Conservation (phyloP, 371 early-diverging fungal genomes). For the Zopfochytrium polystomum region DNA sequence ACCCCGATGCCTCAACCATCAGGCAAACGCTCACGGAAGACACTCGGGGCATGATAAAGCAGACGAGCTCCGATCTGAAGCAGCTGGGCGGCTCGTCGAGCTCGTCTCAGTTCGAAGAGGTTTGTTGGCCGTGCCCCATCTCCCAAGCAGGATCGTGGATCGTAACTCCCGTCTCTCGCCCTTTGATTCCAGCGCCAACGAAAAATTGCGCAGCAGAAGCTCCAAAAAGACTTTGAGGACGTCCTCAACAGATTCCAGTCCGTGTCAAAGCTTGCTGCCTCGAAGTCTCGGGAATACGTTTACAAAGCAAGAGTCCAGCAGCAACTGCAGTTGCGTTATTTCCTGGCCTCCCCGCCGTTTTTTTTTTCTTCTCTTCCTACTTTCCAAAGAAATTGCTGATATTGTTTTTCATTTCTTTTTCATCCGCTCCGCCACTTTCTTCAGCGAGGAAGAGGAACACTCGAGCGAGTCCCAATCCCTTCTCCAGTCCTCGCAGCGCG, state of each 20-base stretch:
- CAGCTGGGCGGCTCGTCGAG: slow-evolving; percentile 17
- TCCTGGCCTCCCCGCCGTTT: not conserved
- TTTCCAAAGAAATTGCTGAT: not conserved
- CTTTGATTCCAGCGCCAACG: slow-evolving; percentile 56
- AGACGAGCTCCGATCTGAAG: slow-evolving; percentile 74
- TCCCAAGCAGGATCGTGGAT: not conserved
- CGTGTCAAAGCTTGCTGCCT: slow-evolving; percentile 76
- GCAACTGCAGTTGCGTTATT: slow-evolving; percentile 29
- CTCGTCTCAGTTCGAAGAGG: slow-evolving; percentile 26
- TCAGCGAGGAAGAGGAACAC: slow-evolving; percentile 48
- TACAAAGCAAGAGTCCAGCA: slow-evolving; percentile 63
- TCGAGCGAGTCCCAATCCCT: slow-evolving; percentile 55
- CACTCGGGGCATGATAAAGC: slow-evolving; percentile 77
- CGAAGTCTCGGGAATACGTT: slow-evolving; percentile 83
- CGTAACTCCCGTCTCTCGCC: too few relatives aligned
- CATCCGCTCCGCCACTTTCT: slow-evolving; percentile 2
- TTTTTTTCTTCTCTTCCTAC: not conserved
- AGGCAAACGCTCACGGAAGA: slow-evolving; percentile 79
- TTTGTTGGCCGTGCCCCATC: slow-evolving; percentile 5
- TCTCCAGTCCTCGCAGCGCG: slow-evolving; percentile 52
- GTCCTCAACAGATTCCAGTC: slow-evolving; percentile 78
- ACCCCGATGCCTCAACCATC: too few relatives aligned
- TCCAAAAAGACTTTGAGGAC: slow-evolving; percentile 90
- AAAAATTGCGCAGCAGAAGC: slow-evolving; percentile 74
- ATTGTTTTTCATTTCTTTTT: not conserved